Base-by-base conservation (phyloP, 257 asterid genomes). In the Solanum medicagineum region DNA sequence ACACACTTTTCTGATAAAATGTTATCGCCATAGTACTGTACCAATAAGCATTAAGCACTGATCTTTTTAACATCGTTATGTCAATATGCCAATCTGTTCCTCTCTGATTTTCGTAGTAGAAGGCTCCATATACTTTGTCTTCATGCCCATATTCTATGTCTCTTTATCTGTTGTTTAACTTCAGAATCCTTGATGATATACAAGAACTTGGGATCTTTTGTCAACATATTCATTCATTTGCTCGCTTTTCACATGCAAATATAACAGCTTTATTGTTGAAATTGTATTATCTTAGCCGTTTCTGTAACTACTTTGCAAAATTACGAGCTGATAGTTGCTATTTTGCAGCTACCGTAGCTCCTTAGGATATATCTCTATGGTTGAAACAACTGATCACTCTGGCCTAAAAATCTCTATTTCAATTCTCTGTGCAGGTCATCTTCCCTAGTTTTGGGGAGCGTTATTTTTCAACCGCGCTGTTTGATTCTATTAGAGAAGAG, bases 361-460 rank as follows among this genome's bases (percentile, higher is more conserved):
- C 47, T 6, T 44, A 8, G 9, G 47, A 44, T 44, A 45, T 45
- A 45, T 45, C 51, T 45, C 3, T 45, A 7, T 3, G 17, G 12
- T 14, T 65, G 36, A 65, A 68, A 5, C 13, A 29, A 8, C 16
- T 68, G 49, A 66, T 69, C 24, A 10, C 74, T 6, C 13, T 66
- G n/a, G 74, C 22, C 22, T 68, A 8, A 68, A 68, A 15, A 32
- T 14, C 24, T 81, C 77, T 69, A 42, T 42, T 40, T 14, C 49
- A 77, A 36, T 71, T 87, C 42, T 80, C 55, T 68, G 1, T 63
- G 71, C 44, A 65, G 71, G 90, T 81, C 36, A 84, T 91, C 47
- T 89, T 92, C 75, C 91, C 93, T 8, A 92, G 95, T 88, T 84
- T 82, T 47, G 95, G 93, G 16, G 95, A 92, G 86, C 91, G 95